Evolutionary conservation across 2,329 filamentous ascomycete species (phyloP).

Genomic region (Ascocoryne sarcoides): DNA sequence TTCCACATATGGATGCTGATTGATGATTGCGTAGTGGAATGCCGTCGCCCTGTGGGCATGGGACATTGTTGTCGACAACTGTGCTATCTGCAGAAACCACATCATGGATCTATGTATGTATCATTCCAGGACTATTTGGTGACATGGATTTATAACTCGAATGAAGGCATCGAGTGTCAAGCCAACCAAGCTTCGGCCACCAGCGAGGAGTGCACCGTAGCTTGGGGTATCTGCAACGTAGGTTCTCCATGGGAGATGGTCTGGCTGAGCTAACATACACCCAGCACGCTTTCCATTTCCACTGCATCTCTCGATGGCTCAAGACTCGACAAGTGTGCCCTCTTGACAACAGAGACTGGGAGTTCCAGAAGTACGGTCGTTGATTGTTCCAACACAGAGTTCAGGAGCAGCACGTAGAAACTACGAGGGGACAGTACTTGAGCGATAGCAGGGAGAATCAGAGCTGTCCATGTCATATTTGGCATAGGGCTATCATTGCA

Average conservation of each 20-base stretch:
- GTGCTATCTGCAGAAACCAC: conserved; percentile 97
- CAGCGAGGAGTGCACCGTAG: conserved; percentile 95
- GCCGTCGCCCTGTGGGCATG: conserved; percentile 97
- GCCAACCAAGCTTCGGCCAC: conserved; percentile 97
- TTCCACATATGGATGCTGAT: too few species aligned
- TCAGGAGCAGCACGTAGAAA: too few species aligned
- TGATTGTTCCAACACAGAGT: too few species aligned
- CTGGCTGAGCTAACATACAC: conserved; percentile 1
- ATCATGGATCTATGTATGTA: conserved; percentile 95
- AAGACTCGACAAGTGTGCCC: conserved; percentile 99
- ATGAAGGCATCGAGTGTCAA: conserved; percentile 86
- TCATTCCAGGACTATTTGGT: background rate
- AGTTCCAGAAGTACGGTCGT: conserved; percentile 96
- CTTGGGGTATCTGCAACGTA: conserved; percentile 99
- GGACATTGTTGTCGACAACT: conserved; percentile 99
- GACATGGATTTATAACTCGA: conserved; percentile 8
- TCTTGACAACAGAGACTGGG: conserved; percentile 96
- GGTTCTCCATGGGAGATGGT: conserved; percentile 31
- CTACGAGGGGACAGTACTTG: too few species aligned
- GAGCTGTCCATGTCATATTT: conserved; percentile 1
- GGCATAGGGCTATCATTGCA: background rate
- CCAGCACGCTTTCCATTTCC: conserved; percentile 98
- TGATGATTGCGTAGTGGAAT: conserved; percentile 65
- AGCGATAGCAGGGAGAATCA: background rate
- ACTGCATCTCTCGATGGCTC: conserved; percentile 98